phyloP scores from a whole-genome alignment of 441 rosid species.

The Rhodomyrtus psidioides region DNA sequence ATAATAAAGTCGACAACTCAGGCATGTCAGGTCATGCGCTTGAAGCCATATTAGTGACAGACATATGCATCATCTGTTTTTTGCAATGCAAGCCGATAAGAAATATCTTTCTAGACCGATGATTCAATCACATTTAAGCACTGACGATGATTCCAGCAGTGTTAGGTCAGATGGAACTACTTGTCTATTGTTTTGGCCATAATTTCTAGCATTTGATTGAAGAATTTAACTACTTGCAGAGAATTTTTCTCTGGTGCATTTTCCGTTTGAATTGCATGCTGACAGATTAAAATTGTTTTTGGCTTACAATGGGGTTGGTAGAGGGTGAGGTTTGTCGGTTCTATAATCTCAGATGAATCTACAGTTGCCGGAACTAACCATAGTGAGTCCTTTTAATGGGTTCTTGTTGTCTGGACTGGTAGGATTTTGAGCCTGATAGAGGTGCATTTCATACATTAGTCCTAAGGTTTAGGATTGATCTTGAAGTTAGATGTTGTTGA shows the following conservation, averaged over 20 bases:
- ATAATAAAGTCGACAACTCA: not conserved
- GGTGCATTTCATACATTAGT: not conserved
- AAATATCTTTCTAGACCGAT: not conserved
- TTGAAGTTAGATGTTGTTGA: not conserved
- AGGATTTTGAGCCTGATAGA: not conserved
- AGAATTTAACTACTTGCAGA: not conserved
- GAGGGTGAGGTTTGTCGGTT: not conserved
- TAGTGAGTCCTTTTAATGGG: not conserved
- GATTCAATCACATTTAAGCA: not conserved
- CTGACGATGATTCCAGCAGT: not conserved
- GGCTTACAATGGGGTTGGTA: not conserved
- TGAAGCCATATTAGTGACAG: not conserved
- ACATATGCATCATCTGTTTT: not conserved
- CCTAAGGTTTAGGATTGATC: not conserved
- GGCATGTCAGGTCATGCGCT: not conserved
- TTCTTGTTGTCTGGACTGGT: not conserved
- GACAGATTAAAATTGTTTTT: not conserved
- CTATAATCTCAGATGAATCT: not conserved
- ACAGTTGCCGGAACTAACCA: not conserved
- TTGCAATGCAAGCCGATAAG: not conserved
- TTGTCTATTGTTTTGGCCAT: not conserved
- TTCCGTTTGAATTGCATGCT: not conserved
- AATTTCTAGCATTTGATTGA: not conserved
- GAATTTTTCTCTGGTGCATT: not conserved
- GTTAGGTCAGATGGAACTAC: not conserved